Evolutionary conservation across 1,284 basidiomycete genomes (phyloP).

Genomic region (Hortiboletus rubellus): DNA sequence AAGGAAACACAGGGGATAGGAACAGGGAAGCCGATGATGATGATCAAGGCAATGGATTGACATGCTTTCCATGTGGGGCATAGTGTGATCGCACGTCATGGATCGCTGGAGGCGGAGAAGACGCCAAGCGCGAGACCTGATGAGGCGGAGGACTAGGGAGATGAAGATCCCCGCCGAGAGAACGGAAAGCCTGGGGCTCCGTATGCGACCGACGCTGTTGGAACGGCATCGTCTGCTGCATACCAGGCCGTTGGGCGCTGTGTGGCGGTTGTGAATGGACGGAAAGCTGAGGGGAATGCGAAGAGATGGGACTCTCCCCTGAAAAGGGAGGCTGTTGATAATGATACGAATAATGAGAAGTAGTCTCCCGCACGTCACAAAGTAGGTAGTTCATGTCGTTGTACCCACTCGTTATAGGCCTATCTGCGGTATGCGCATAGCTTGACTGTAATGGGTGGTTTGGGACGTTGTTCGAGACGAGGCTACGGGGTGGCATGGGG

Average conservation of each 20-base stretch:
- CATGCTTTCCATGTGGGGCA: conserved; percentile 40
- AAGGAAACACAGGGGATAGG: conserved; percentile 16
- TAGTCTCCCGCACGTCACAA: conserved; percentile 35
- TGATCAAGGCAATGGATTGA: conserved; percentile 39
- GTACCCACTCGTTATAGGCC: conserved; percentile 35
- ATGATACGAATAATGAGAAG: conserved; percentile 38
- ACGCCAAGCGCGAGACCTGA: conserved; percentile 34
- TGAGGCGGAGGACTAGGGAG: conserved; percentile 35
- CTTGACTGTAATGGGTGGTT: conserved; percentile 32
- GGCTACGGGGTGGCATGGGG: conserved; percentile 30
- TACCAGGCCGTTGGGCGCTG: conserved; percentile 26
- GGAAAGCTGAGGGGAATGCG: conserved; percentile 36
- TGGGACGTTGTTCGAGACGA: conserved; percentile 33
- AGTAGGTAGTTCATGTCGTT: conserved; percentile 38
- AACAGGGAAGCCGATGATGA: conserved; percentile 25
- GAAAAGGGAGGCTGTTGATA: conserved; percentile 37
- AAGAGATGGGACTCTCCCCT: conserved; percentile 34
- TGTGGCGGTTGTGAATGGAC: conserved; percentile 36
- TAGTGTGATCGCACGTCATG: conserved; percentile 39
- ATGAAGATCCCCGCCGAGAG: conserved; percentile 35
- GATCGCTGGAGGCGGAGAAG: conserved; percentile 34
- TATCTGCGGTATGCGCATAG: conserved; percentile 33
- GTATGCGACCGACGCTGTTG: conserved; percentile 37
- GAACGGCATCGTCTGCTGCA: conserved; percentile 33
- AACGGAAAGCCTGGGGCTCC: conserved; percentile 34